Evolutionary conservation across 805 yeast species (phyloP), one percentile per base, ranked within the genome.

Genomic region (Hemisphaericaspora nanyangensis): DNA sequence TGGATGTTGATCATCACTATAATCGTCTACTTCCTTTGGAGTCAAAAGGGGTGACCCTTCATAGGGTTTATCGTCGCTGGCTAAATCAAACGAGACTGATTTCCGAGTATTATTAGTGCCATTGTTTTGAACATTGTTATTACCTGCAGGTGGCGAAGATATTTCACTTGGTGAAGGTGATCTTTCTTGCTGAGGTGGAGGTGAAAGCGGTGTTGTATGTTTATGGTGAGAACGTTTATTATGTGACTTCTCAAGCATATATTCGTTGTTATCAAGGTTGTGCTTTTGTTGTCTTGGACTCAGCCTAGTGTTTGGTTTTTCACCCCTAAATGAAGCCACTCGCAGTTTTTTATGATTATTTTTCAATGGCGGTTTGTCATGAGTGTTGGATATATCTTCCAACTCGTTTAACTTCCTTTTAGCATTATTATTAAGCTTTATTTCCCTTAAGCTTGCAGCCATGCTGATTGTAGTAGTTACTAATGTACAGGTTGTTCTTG

Each of bases 1-100:
- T 28, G 40, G 19, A 20, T 38, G 27, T 29, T 18, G 18, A 19
- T 18, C 33, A 1, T 30, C 33, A 17, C 18, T 24, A 13, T 60
- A 65, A 38, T 64, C 62, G 34, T 63, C 65, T 27, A 66, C 73
- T 18, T 68, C 68, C 42, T 65, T 66, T 5, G 73, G 73, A 2
- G 73, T 68, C 36, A 67, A 53, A 25, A 68, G 55, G 6, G 70
- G 71, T 31, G 65, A 56, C 40, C 48, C 47, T 28, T 60, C 58
- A 39, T 60, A 62, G 25, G 46, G 49, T 40, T 54, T 52, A 38
- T 58, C 52, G 29, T 40, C 37, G 27, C 45, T 39, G 8, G 55
- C 42, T 18, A 55, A 46, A 29, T 57, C 63, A 34, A 60, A 60
- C 43, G 53, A 45, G 12, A 60, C 65, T 6, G 55, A 48, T 45